Evolutionary conservation across 345 rosid genomes (phyloP).

Genomic region (Citrus medica): DNA sequence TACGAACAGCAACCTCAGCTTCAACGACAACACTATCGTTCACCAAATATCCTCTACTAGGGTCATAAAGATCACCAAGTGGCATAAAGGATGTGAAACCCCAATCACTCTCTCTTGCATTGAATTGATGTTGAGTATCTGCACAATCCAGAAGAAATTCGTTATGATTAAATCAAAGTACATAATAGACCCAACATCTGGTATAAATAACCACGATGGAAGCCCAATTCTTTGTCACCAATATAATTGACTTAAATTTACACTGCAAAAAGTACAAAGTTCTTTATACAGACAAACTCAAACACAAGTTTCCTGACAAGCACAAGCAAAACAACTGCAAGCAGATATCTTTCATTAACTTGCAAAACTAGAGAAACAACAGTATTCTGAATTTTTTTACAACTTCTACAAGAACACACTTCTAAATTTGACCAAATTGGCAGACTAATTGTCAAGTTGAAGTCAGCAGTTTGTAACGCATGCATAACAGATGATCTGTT

Average conservation of each 20-base stretch:
- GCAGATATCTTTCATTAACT: neutral
- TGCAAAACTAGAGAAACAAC: neutral
- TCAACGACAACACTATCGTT: slow-evolving; percentile 77
- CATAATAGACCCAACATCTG: neutral
- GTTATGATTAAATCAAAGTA: neutral
- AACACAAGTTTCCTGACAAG: neutral
- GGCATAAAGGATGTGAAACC: slow-evolving; percentile 98
- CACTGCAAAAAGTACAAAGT: neutral
- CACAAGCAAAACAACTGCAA: neutral
- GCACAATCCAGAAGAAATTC: slow-evolving; percentile 24
- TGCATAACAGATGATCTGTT: neutral
- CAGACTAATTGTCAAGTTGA: neutral
- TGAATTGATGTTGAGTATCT: slow-evolving; percentile 97
- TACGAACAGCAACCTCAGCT: slow-evolving; percentile 94
- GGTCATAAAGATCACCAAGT: slow-evolving; percentile 87
- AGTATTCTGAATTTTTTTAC: neutral
- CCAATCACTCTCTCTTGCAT: slow-evolving; percentile 97
- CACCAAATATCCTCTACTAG: slow-evolving; percentile 68
- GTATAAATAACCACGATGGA: neutral
- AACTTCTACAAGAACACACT: neutral
- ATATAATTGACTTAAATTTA: neutral
- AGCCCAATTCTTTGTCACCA: neutral
- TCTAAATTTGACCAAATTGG: neutral
- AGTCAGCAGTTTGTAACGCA: neutral
- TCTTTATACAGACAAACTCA: neutral